phyloP scores from a whole-genome alignment of 352 stramenopile genomes.

The Aphanomyces euteiches region DNA sequence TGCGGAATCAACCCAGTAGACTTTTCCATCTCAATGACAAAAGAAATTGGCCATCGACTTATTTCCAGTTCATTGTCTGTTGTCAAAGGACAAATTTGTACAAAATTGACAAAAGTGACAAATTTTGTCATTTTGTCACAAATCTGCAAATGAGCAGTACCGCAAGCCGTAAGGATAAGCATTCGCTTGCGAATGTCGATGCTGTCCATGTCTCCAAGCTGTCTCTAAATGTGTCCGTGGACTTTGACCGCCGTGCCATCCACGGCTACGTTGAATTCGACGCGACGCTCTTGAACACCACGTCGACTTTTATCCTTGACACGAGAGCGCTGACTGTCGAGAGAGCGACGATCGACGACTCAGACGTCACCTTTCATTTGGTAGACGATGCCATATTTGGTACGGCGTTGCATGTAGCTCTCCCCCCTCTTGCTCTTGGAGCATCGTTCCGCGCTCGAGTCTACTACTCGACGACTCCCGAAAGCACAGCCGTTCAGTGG shows the following conservation, averaged over 20 bases:
- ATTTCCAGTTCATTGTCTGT: no score
- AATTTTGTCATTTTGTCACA: neutral
- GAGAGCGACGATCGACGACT: conserved; percentile 11
- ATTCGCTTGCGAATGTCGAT: conserved; percentile 19
- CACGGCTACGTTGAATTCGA: conserved; percentile 20
- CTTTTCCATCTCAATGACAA: no score
- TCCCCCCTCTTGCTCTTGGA: conserved; percentile 40
- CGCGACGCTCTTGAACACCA: neutral
- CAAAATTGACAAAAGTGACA: neutral
- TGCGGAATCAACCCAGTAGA: no score
- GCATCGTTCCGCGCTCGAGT: conserved; percentile 61
- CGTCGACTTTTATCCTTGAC: conserved; percentile 9
- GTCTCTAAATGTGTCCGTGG: conserved; percentile 3
- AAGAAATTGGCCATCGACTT: no score
- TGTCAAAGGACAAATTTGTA: no score
- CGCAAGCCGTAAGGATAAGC: conserved; percentile 8
- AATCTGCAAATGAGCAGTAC: neutral
- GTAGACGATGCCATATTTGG: conserved; percentile 59
- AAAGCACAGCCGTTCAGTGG: conserved; percentile 85
- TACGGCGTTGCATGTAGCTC: conserved; percentile 49
- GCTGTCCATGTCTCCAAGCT: conserved; percentile 6
- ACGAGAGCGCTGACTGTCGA: conserved; percentile 11
- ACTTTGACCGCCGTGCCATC: conserved; percentile 19
- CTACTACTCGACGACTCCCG: conserved; percentile 67
- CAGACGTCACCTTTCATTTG: neutral